These are phyloP conservation scores for Zygoascus flipseniorum DNA, from an alignment of 805 yeast species.

Conservation along the genomic window DNA sequence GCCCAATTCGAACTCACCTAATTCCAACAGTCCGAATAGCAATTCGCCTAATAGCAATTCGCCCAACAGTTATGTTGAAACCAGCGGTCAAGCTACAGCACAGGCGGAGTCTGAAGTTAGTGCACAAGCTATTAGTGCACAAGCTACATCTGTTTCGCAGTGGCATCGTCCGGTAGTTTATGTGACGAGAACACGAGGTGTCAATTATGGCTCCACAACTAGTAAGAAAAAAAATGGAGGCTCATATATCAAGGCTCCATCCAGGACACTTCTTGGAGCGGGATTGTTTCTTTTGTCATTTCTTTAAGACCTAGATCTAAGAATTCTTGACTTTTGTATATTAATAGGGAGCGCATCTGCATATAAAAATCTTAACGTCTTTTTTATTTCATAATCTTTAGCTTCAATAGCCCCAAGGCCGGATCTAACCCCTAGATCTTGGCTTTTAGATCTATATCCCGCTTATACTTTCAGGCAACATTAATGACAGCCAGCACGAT, in stretches of 20 bases:
- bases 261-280: not conserved
- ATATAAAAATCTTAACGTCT: too few relatives aligned
- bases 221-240: not conserved
- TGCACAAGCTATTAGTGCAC: not conserved
- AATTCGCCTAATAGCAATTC: not conserved
- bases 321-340: too few relatives aligned
- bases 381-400: too few relatives aligned
- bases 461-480: too few relatives aligned
- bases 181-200: conserved; percentile 1
- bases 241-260: not conserved
- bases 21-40: not conserved
- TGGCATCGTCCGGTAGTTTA: not conserved
- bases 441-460: too few relatives aligned
- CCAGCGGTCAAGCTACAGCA: not conserved
- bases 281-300: not conserved
- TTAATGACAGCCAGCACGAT: too few relatives aligned
- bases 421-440: too few relatives aligned
- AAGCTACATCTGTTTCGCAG: not conserved
- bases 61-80: not conserved
- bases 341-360: too few relatives aligned
- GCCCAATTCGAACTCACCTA: not conserved
- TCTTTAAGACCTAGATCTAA: not conserved
- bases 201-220: not conserved
- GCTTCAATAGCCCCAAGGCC: too few relatives aligned
- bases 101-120: not conserved